Conservation (phyloP, 306 rosid species). For the Pyrus bretschneideri region DNA sequence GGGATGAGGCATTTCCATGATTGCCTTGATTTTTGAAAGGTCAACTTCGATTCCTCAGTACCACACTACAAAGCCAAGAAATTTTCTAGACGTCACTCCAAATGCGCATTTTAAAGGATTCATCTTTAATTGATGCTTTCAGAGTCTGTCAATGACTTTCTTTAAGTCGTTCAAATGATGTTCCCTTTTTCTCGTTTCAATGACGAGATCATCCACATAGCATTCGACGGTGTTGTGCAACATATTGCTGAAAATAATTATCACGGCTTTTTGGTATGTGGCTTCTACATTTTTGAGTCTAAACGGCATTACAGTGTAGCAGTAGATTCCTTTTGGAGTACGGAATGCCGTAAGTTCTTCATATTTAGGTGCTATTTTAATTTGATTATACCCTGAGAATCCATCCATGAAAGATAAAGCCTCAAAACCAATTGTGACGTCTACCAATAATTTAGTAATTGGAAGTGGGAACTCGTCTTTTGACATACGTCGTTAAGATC, state of each 20-base stretch:
- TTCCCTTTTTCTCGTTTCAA: not conserved
- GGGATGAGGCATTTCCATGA: not conserved
- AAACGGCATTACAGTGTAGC: not conserved
- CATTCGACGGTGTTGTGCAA: not conserved
- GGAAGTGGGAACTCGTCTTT: not conserved
- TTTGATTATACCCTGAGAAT: not conserved
- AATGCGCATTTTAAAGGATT: not conserved
- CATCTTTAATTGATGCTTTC: no score
- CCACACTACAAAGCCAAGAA: not conserved
- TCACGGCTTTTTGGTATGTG: not conserved
- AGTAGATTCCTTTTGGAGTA: not conserved
- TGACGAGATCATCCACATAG: not conserved
- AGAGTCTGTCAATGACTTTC: not conserved
- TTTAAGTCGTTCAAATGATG: not conserved
- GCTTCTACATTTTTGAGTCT: not conserved
- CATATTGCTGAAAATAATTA: not conserved
- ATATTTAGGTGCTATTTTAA: not conserved
- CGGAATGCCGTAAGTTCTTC: not conserved
- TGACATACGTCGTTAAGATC: not conserved
- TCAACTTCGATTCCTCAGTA: not conserved
- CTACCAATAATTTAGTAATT: not conserved
- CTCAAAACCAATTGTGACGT: accelerated
- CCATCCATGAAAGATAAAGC: not conserved
- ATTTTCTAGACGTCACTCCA: not conserved
- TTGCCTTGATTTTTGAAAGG: not conserved